These are phyloP conservation scores for Boletus barrowsii DNA, from an alignment of 768 basidiomycete genomes.

Conservation along the genomic window DNA sequence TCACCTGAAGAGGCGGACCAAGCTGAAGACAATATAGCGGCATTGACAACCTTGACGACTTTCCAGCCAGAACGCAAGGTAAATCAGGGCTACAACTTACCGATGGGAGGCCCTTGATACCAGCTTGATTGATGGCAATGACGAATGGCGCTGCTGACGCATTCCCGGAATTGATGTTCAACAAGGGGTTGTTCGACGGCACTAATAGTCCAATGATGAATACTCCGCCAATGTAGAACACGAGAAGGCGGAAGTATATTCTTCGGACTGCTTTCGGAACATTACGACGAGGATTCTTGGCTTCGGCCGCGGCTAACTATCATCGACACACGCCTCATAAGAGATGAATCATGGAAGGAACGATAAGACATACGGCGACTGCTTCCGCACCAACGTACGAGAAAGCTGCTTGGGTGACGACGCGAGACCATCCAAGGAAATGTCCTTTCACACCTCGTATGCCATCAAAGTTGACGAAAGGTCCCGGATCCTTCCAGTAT, in stretches of 20 bases:
- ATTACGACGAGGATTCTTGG: slow-evolving; percentile 44
- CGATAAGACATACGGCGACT: slow-evolving; percentile 29
- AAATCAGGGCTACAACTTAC: slow-evolving; percentile 19
- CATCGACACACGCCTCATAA: not conserved
- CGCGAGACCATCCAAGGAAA: slow-evolving; percentile 48
- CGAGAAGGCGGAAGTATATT: slow-evolving; percentile 43
- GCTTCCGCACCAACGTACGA: slow-evolving; percentile 54
- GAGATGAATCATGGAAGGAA: not conserved
- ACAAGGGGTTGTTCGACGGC: slow-evolving; percentile 39
- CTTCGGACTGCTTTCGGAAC: slow-evolving; percentile 33
- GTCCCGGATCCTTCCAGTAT: slow-evolving; percentile 51
- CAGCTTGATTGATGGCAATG: slow-evolving; percentile 47
- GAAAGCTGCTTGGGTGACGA: slow-evolving; percentile 55
- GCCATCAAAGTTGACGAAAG: slow-evolving; percentile 43
- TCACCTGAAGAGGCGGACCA: slow-evolving; percentile 38
- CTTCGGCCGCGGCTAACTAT: slow-evolving; percentile 40
- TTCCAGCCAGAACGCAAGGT: not conserved
- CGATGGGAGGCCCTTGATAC: slow-evolving; percentile 50
- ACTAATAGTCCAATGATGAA: slow-evolving; percentile 46
- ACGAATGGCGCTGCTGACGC: slow-evolving; percentile 51
- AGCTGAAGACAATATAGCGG: slow-evolving; percentile 40
- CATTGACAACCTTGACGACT: slow-evolving; percentile 25
- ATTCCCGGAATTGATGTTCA: slow-evolving; percentile 35
- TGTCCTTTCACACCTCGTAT: slow-evolving; percentile 42
- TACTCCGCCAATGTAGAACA: slow-evolving; percentile 34